phyloP scores from a whole-genome alignment of 1,284 basidiomycete genomes.

The Pseudozyma thailandica region DNA sequence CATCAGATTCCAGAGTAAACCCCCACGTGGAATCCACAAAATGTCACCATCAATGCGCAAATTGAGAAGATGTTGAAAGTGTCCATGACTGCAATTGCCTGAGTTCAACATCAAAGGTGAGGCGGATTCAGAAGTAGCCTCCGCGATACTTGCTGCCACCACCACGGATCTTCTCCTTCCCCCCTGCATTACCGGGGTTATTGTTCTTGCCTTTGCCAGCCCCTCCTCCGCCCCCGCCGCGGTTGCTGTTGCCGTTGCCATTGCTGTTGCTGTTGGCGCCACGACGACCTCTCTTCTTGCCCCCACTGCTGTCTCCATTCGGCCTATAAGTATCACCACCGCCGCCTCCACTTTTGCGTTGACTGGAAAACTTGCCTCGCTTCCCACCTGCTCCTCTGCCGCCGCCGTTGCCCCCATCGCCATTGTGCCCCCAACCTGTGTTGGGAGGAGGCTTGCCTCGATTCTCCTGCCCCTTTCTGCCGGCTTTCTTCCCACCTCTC shows the following conservation, averaged over 20 bases:
- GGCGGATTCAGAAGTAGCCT: conserved; percentile 26
- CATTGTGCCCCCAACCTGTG: conserved; percentile 26
- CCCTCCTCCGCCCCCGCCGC: conserved; percentile 1
- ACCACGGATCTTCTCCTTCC: conserved; percentile 27
- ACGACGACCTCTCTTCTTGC: neutral
- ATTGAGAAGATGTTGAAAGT: neutral
- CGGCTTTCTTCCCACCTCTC: conserved; percentile 17
- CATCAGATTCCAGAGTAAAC: neutral
- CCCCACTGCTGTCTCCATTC: no score
- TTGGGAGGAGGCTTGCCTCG: neutral
- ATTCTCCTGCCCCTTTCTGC: neutral
- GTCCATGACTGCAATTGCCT: neutral
- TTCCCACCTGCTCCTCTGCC: conserved; percentile 6
- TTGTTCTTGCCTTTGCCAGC: neutral
- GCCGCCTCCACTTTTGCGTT: conserved; percentile 3
- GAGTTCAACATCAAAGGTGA: neutral
- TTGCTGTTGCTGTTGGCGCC: neutral
- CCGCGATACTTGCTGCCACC: conserved; percentile 49
- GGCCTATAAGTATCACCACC: neutral
- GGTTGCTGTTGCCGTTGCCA: neutral
- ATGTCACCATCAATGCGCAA: no score
- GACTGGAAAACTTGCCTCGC: conserved; percentile 11
- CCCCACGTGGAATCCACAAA: no score
- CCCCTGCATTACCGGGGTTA: neutral
- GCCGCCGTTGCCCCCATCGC: conserved; percentile 6